These are phyloP conservation scores for Pyrenula aspistea DNA, from an alignment of 495 filamentous ascomycete genomes.

Conservation along the genomic window DNA sequence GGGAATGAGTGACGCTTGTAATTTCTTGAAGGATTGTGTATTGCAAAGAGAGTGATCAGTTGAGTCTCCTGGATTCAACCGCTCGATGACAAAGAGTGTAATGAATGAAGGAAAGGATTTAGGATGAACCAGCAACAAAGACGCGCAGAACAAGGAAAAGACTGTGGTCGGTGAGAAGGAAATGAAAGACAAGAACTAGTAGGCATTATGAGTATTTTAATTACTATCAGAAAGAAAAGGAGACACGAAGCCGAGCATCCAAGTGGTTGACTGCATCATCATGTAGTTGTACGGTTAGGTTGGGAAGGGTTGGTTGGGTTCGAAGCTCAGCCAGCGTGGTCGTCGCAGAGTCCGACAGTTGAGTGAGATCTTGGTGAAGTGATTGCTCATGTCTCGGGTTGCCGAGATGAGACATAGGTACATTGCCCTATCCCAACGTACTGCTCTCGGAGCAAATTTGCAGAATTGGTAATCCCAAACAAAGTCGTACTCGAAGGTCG, in stretches of 20 bases:
- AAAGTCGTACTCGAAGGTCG: background rate
- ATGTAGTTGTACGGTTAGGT: background rate
- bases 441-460: too few relatives aligned
- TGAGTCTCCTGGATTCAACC: background rate
- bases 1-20: background rate
- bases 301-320: background rate
- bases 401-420: background rate
- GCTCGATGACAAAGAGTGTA: background rate
- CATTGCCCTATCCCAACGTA: background rate
- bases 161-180: background rate
- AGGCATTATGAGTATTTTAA: background rate
- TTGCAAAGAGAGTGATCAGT: background rate
- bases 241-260: too few relatives aligned
- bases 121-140: too few relatives aligned
- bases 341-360: background rate
- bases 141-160: background rate
- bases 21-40: background rate
- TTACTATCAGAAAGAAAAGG: background rate
- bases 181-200: background rate
- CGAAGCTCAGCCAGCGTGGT: background rate
- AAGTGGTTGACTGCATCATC: background rate
- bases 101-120: background rate
- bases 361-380: background rate
- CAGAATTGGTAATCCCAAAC: background rate
- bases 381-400: background rate